Conservation (phyloP, 2,329 filamentous ascomycete species). For the Aphanocladium album region DNA sequence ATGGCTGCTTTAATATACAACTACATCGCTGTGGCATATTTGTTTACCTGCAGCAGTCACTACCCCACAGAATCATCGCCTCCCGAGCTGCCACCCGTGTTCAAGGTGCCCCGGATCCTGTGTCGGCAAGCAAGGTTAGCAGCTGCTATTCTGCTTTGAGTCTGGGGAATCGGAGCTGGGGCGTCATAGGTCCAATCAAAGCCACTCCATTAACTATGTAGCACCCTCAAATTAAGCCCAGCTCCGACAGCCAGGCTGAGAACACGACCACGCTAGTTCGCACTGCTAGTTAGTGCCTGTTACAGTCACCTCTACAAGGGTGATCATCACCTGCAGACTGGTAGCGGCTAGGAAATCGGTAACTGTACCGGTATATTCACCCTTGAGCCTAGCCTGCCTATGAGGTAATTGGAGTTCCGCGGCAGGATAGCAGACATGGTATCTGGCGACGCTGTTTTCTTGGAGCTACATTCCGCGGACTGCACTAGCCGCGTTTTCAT, state of each 20-base stretch:
- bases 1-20: not conserved
- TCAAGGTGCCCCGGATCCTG: slow-evolving; percentile 7
- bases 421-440: too few species aligned
- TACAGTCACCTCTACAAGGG: not conserved
- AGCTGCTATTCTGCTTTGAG: not conserved
- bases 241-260: not conserved
- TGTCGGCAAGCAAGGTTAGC: slow-evolving; percentile 3
- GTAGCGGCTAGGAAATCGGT: not conserved
- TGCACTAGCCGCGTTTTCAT: not conserved
- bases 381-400: not conserved
- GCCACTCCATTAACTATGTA: not conserved
- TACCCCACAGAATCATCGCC: not conserved
- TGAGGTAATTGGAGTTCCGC: not conserved
- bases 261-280: not conserved
- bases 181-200: slow-evolving; percentile 5
- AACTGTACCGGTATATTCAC: not conserved
- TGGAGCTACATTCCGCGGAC: not conserved
- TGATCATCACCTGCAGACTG: not conserved
- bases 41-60: not conserved
- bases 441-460: not conserved
- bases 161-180: slow-evolving; percentile 8
- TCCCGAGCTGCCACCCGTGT: not conserved
- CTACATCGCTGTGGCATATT: not conserved
- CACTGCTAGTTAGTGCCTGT: not conserved
- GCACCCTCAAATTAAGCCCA: not conserved